A percentile compares a stretch with the other conserved stretches of the same genome.
These are phyloP conservation scores for Termitomyces sp. DNA, from an alignment of 768 basidiomycete species.

Conservation along the genomic window DNA sequence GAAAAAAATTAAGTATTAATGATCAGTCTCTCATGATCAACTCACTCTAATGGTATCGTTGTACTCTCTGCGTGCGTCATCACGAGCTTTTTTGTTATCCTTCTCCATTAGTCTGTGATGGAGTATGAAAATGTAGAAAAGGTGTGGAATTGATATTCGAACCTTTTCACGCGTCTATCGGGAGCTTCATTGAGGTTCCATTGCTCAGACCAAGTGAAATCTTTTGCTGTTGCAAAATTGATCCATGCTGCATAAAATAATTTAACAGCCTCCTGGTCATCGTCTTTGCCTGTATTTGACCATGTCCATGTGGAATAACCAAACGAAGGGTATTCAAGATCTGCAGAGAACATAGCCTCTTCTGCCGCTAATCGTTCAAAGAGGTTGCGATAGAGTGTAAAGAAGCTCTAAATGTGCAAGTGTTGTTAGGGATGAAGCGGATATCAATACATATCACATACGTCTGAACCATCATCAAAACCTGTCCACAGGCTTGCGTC, in stretches of 20 bases:
- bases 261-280: slow-evolving; percentile 47
- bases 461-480: slow-evolving; percentile 59
- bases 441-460: slow-evolving; percentile 26
- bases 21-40: slow-evolving; percentile 4
- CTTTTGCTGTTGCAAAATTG: slow-evolving; percentile 83
- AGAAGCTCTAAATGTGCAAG: slow-evolving; percentile 65
- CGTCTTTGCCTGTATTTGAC: slow-evolving; percentile 40
- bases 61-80: slow-evolving; percentile 85
- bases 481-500: slow-evolving; percentile 62
- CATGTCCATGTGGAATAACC: slow-evolving; percentile 78
- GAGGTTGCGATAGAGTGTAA: slow-evolving; percentile 80
- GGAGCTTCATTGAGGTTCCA: slow-evolving; percentile 85
- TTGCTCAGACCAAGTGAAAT: slow-evolving; percentile 82
- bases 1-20: background rate
- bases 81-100: slow-evolving; percentile 90
- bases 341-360: slow-evolving; percentile 46
- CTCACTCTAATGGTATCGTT: slow-evolving; percentile 85
- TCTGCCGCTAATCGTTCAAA: slow-evolving; percentile 82
- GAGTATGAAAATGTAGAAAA: background rate
- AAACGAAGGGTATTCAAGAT: slow-evolving; percentile 71
- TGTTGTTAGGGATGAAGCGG: background rate
- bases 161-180: slow-evolving; percentile 81
- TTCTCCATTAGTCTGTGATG: slow-evolving; percentile 78
- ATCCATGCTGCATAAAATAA: slow-evolving; percentile 84
- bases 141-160: slow-evolving; percentile 7